phyloP scores from a whole-genome alignment of 2,329 filamentous ascomycete species.

The Fusarium sp. region DNA sequence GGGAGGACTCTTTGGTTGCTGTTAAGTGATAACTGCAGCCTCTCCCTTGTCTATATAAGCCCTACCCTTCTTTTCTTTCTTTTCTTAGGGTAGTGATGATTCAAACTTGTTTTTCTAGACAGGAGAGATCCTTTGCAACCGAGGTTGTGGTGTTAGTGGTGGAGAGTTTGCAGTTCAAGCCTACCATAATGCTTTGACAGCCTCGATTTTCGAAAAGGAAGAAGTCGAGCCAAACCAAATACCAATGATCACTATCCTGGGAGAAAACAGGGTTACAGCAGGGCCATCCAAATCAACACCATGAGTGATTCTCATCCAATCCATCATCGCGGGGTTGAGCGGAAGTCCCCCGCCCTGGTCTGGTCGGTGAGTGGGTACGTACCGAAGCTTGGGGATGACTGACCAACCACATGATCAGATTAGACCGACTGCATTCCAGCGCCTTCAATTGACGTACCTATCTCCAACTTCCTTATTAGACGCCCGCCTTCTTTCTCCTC shows the following conservation, averaged over 20 bases:
- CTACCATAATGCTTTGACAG: neutral
- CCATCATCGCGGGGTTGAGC: neutral
- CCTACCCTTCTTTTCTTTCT: neutral
- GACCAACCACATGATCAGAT: conserved; percentile 36
- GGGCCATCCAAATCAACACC: neutral
- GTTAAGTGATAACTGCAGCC: neutral
- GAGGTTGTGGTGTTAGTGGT: neutral
- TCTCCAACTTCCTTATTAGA: conserved; percentile 18
- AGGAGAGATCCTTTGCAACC: neutral
- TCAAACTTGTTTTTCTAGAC: neutral
- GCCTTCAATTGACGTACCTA: conserved; percentile 18
- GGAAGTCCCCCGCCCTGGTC: neutral
- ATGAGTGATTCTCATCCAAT: neutral
- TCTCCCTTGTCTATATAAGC: neutral
- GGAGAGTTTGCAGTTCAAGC: neutral
- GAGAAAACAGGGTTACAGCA: neutral
- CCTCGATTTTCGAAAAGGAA: neutral
- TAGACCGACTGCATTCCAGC: neutral
- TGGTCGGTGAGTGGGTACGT: conserved; percentile 7
- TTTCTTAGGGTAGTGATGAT: neutral
- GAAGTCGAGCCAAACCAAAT: neutral
- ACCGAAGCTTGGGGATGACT: conserved; percentile 14
- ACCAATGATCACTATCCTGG: neutral
- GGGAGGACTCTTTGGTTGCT: neutral
- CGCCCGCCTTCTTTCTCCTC: conserved; percentile 12